Base-by-base conservation (phyloP, 2,329 filamentous ascomycete species). In the Fusarium staphyleae region DNA sequence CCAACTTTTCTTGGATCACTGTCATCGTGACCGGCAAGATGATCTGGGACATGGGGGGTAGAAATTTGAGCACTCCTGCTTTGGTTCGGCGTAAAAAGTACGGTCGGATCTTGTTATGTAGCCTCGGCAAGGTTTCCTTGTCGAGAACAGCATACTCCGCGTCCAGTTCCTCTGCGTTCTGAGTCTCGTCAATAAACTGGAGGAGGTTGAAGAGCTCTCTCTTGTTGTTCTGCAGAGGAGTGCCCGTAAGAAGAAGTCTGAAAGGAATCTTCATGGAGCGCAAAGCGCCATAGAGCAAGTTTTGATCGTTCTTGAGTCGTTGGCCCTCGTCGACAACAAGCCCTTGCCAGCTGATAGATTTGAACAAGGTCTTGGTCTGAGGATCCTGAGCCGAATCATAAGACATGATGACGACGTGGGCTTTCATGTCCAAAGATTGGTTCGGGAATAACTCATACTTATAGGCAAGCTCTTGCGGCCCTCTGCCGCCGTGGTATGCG, bases 21-120 rank as follows among this genome's bases (percentile, higher is more conserved):
- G 90, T 93, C 93, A 98, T 97, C 3, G 90, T 93, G n/a, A 99
- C 87, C 0, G 95, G 95, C 4, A 99, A 77, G 57, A 99, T 98
- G 64, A 99, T 92, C 68, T 98, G 93, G 1, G 90, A 88, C 85
- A 99, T 92, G 0, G 93, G 88, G 1, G 95, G 95, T 9, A 99
- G 78, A 72, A 97, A 96, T 32, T 90, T 93, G 45, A 99, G 79
- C 0, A 97, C 93, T 56, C 93, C 88, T 11, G 87, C 87, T 71
- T 99, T 99, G 3, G 95, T 98, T 36, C 95, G 87, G 39, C 85
- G 78, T 18, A 87, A 72, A 60, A 88, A 87, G 63, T 86, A 87
- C 0, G 85, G 85, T 2, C 91, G 85, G 56, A 98, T 96, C 68
- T 93, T 82, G 3, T 89, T 84, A 66, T 98, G 95, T 1, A 99